A percentile compares a stretch with the other conserved stretches of the same genome.
Evolutionary conservation across 306 rosid genomes (phyloP).

Genomic region (Abrus precatorius): DNA sequence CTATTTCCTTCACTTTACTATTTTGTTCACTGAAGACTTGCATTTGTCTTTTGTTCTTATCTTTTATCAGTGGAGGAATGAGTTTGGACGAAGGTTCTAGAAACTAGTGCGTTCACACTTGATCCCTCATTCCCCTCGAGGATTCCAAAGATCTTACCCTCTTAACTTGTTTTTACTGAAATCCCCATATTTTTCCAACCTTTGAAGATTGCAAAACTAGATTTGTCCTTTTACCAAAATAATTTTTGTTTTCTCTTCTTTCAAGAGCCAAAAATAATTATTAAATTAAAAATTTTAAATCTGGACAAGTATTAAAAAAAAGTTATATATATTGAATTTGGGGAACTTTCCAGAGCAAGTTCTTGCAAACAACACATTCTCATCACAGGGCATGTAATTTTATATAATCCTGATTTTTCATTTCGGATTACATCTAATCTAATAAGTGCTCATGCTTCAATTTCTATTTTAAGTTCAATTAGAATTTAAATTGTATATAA

Average conservation of each 20-base stretch:
- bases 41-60: background rate
- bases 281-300: background rate
- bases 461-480: background rate
- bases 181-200: background rate
- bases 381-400: constrained; percentile 20
- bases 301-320: background rate
- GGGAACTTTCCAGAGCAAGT: background rate
- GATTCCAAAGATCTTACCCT: background rate
- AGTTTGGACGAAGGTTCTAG: constrained; percentile 15
- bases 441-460: background rate
- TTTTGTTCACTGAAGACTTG: background rate
- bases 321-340: background rate
- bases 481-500: background rate
- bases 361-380: background rate
- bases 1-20: background rate
- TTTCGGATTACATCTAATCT: background rate
- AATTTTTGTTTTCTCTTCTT: background rate
- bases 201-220: background rate
- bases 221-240: background rate
- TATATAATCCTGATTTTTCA: background rate
- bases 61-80: background rate
- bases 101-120: background rate
- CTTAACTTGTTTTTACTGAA: background rate
- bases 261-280: background rate
- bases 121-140: background rate